A percentile compares a stretch with the other conserved stretches of the same genome.
These are phyloP conservation scores for Nidula microcarpa DNA, from an alignment of 768 basidiomycete species.

Conservation along the genomic window DNA sequence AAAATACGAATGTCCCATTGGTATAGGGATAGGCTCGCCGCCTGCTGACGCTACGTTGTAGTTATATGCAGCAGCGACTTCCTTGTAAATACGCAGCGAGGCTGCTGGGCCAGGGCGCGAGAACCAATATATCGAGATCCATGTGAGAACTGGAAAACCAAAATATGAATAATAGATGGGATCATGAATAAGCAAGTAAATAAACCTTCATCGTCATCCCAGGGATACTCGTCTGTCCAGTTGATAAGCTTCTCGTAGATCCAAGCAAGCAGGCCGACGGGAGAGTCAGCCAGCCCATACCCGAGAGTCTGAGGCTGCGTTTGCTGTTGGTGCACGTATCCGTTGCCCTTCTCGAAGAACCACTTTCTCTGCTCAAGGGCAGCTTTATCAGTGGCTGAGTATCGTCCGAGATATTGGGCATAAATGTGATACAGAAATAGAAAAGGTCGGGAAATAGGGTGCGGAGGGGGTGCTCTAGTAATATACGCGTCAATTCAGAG, in stretches of 20 bases:
- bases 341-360: constrained; percentile 9
- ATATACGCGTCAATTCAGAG: background rate
- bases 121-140: constrained; percentile 62
- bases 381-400: background rate
- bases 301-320: constrained; percentile 36
- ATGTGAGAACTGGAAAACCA: constrained; percentile 43
- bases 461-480: background rate
- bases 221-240: constrained; percentile 48
- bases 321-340: constrained; percentile 22
- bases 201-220: constrained; percentile 52
- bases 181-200: too few relatives aligned
- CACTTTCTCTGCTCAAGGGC: background rate
- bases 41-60: background rate
- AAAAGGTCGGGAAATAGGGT: background rate
- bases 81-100: constrained; percentile 56
- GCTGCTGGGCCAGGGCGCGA: constrained; percentile 57
- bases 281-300: constrained; percentile 40
- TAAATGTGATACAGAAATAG: background rate
- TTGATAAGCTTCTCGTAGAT: constrained; percentile 45
- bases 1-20: constrained; percentile 48
- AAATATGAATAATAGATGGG: too few relatives aligned
- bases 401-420: background rate
- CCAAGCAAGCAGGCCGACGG: constrained; percentile 38
- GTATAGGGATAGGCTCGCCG: constrained; percentile 21
- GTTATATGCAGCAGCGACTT: constrained; percentile 19